phyloP scores from a whole-genome alignment of 169 alveolate genomes.

The Cryptosporidium sp. region DNA sequence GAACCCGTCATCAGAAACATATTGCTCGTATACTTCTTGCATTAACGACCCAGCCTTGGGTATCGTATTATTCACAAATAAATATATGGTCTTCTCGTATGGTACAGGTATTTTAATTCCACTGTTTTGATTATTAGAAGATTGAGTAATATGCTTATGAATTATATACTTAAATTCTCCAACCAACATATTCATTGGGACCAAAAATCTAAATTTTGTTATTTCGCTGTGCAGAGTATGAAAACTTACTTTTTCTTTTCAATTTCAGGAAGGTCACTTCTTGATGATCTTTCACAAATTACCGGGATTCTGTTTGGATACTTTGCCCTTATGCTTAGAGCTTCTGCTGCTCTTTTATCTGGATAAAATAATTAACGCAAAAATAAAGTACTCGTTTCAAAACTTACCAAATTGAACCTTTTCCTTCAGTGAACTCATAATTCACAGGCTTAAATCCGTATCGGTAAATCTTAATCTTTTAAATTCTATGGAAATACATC shows the following conservation, averaged over 20 bases:
- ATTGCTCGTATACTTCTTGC: constrained; percentile 87
- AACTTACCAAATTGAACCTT: constrained; percentile 77
- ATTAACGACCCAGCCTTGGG: constrained; percentile 86
- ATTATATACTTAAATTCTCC: constrained; percentile 90
- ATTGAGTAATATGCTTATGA: constrained; percentile 85
- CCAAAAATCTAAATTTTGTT: constrained; percentile 82
- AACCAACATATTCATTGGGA: constrained; percentile 88
- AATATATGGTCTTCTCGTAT: constrained; percentile 83
- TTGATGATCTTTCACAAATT: constrained; percentile 85
- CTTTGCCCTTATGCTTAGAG: constrained; percentile 85
- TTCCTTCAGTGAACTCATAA: constrained; percentile 67
- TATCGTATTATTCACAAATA: constrained; percentile 84
- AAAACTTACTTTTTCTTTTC: constrained; percentile 81
- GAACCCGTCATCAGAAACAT: constrained; percentile 87
- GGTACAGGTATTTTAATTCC: constrained; percentile 77
- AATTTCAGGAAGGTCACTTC: constrained; percentile 81
- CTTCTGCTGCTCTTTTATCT: constrained; percentile 88
- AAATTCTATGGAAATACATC: neutral
- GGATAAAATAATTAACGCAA: constrained; percentile 10
- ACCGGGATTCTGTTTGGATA: constrained; percentile 92
- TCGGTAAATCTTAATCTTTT: neutral
- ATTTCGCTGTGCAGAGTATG: constrained; percentile 17
- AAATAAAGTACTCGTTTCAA: neutral
- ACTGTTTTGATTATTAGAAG: constrained; percentile 78
- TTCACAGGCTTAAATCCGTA: neutral